These are phyloP conservation scores for Aspergillus piperis DNA, from an alignment of 2,329 filamentous ascomycete species.

Conservation along the genomic window DNA sequence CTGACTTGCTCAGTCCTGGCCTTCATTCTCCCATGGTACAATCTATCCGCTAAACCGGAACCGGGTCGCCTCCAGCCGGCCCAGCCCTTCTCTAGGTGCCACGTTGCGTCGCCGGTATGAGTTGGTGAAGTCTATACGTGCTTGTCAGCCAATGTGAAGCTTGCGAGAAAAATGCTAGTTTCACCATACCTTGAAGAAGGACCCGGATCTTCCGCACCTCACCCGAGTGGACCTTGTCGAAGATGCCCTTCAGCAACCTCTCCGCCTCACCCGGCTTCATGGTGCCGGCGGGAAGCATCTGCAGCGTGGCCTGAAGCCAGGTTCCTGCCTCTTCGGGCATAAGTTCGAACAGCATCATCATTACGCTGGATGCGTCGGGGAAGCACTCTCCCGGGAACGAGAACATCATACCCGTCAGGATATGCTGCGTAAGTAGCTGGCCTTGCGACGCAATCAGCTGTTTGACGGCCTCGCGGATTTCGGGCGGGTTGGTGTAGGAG, in stretches of 20 bases:
- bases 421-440: conserved; percentile 77
- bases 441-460: conserved; percentile 70
- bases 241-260: conserved; percentile 76
- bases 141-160: conserved; percentile 10
- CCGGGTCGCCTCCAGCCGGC: conserved; percentile 78
- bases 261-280: conserved; percentile 79
- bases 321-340: conserved; percentile 74
- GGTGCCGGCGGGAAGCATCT: conserved; percentile 78
- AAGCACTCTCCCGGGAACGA: conserved; percentile 96
- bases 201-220: conserved; percentile 78
- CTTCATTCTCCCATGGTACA: background rate
- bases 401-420: conserved; percentile 98
- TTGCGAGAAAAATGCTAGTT: background rate
- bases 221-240: conserved; percentile 69
- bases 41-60: conserved; percentile 73
- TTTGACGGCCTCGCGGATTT: conserved; percentile 73
- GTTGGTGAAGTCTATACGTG: conserved; percentile 79
- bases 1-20: conserved; percentile 10
- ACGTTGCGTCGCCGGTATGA: conserved; percentile 91
- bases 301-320: conserved; percentile 84
- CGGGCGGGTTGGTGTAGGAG: conserved; percentile 63
- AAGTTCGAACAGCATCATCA: conserved; percentile 85
- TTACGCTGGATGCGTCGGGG: conserved; percentile 87
- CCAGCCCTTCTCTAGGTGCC: conserved; percentile 88
- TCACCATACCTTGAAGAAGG: conserved; percentile 66